These are phyloP conservation scores for Gloeopeniophorella convolvens DNA, from an alignment of 768 basidiomycete species.

Conservation along the genomic window DNA sequence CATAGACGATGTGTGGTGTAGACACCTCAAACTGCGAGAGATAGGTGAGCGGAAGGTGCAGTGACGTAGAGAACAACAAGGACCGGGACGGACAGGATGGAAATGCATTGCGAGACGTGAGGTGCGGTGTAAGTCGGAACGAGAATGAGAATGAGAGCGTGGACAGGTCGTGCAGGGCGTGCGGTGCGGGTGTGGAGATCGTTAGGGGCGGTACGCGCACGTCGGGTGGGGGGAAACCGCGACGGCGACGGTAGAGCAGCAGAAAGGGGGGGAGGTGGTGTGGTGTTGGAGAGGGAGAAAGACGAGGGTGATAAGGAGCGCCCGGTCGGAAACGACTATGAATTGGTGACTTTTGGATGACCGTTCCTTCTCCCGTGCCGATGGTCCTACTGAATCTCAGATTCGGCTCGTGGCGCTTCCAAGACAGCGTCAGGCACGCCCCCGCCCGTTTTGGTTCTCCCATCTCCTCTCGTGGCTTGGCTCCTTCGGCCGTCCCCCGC, in stretches of 20 bases:
- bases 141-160: background rate
- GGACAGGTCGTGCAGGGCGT: background rate
- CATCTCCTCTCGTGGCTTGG: no score
- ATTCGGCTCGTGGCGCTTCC: no score
- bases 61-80: background rate
- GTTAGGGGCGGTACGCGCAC: background rate
- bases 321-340: background rate
- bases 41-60: conserved; percentile 1
- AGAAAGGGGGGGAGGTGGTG: background rate
- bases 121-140: background rate
- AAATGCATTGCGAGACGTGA: conserved; percentile 36
- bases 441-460: no score
- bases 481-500: no score
- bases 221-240: background rate
- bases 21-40: conserved; percentile 48
- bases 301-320: background rate
- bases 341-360: no score
- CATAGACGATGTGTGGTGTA: conserved; percentile 70
- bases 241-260: background rate
- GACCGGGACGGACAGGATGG: conserved; percentile 37
- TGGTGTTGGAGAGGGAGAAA: background rate
- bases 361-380: no score
- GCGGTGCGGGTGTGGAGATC: background rate
- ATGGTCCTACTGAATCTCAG: no score
- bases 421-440: no score